Percentiles rank a stretch among this genome's conserved stretches.
Evolutionary conservation across 345 rosid species (phyloP).

Genomic region (Noccaea caerulescens): DNA sequence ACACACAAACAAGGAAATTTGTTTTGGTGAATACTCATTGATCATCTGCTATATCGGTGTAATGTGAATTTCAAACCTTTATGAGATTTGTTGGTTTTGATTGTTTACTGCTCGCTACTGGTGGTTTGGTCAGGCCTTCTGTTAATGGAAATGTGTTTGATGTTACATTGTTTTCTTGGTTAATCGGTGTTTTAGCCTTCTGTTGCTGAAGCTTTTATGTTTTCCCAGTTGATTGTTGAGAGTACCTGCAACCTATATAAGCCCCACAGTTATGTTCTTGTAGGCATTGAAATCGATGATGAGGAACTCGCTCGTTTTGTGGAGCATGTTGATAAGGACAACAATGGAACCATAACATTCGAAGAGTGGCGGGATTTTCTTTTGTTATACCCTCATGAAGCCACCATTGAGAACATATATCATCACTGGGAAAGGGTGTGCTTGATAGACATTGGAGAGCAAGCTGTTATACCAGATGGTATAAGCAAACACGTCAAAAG

Average conservation of each 20-base stretch:
- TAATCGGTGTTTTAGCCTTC: background rate
- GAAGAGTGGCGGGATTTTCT: conserved; percentile 99
- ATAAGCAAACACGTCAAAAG: conserved; percentile 84
- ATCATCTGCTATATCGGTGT: background rate
- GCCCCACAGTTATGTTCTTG: conserved; percentile 56
- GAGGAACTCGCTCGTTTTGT: conserved; percentile 94
- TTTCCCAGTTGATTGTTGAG: background rate
- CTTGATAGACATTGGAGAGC: conserved; percentile 95
- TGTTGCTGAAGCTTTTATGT: conserved; percentile 3
- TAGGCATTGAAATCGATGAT: conserved; percentile 88
- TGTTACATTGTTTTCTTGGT: background rate
- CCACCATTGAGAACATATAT: conserved; percentile 91
- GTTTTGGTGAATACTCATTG: background rate
- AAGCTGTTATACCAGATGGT: conserved; percentile 94
- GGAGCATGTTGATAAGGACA: conserved; percentile 98
- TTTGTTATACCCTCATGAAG: conserved; percentile 93
- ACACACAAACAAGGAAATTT: background rate
- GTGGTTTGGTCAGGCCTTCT: background rate
- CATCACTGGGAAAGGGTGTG: conserved; percentile 94
- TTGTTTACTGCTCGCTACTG: background rate
- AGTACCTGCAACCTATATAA: conserved; percentile 43
- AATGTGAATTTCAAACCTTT: conserved; percentile 1
- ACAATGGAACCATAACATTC: conserved; percentile 93
- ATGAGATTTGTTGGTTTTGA: background rate
- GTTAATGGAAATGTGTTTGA: background rate